Evolutionary conservation across 345 rosid genomes (phyloP).

Genomic region (Brassica cretica): DNA sequence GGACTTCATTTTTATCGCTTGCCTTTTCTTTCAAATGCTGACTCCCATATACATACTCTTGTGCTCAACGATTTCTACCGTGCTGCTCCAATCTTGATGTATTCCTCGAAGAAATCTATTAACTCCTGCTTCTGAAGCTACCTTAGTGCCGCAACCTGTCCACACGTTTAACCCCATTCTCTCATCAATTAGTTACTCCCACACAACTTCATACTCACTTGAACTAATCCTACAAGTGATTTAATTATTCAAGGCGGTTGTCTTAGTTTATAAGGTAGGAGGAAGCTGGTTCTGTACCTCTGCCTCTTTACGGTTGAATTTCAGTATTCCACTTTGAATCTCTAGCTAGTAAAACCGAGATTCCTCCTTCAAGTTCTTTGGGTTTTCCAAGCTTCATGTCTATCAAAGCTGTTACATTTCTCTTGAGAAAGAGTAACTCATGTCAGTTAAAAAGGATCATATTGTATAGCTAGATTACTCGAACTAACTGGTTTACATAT

Average conservation of each 20-base stretch:
- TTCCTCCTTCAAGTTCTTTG: conserved; percentile 86
- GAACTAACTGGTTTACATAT: neutral
- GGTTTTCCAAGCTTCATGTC: conserved; percentile 91
- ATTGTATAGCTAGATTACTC: conserved; percentile 8
- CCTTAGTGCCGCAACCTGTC: conserved; percentile 67
- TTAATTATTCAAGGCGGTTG: neutral
- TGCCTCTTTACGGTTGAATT: conserved; percentile 69
- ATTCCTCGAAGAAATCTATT: conserved; percentile 67
- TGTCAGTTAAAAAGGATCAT: conserved; percentile 26
- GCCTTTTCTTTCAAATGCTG: conserved; percentile 53
- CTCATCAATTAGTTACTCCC: conserved; percentile 1
- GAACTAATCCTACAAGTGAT: neutral
- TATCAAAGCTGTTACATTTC: conserved; percentile 74
- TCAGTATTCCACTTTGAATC: conserved; percentile 64
- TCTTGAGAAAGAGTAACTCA: conserved; percentile 46
- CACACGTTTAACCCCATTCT: neutral
- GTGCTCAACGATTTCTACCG: conserved; percentile 60
- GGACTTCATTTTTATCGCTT: conserved; percentile 44
- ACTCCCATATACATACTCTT: conserved; percentile 67
- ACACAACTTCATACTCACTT: neutral
- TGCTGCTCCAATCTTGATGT: conserved; percentile 67
- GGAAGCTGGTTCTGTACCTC: conserved; percentile 54
- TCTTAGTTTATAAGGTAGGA: neutral
- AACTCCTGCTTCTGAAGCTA: conserved; percentile 69
- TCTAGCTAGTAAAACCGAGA: conserved; percentile 74